Percentiles rank a stretch among this genome's conserved stretches.
phyloP scores from a whole-genome alignment of 2,329 filamentous ascomycete species.

The Fusarium concolor region DNA sequence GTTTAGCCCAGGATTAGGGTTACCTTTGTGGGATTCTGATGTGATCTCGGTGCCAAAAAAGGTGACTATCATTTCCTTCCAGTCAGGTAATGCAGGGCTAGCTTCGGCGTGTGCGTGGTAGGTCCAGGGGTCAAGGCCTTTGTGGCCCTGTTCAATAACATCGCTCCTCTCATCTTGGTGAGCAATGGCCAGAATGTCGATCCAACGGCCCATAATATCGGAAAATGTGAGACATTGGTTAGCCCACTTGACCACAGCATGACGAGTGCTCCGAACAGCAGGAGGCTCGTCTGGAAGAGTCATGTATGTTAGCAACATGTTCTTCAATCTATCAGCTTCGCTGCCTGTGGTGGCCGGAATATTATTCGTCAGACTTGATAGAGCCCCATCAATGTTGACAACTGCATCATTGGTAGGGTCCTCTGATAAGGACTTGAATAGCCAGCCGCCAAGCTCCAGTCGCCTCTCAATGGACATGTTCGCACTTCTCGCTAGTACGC shows the following conservation, averaged over 20 bases:
- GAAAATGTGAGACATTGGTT: conserved; percentile 87
- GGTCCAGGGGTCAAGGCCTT: conserved; percentile 80
- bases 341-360: conserved; percentile 53
- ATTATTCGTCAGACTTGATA: conserved; percentile 75
- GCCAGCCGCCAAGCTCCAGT: conserved; percentile 72
- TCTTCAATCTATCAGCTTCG: conserved; percentile 53
- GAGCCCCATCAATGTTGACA: conserved; percentile 88
- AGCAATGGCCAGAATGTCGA: conserved; percentile 84
- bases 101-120: conserved; percentile 59
- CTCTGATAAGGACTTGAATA: conserved; percentile 84
- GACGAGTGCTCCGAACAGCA: conserved; percentile 79
- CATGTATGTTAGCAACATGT: conserved; percentile 77
- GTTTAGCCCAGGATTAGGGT: too few species aligned
- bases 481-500: conserved; percentile 77
- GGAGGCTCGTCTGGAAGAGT: conserved; percentile 60
- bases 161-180: conserved; percentile 78
- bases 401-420: conserved; percentile 81
- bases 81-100: conserved; percentile 60
- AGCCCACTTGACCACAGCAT: conserved; percentile 87
- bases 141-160: conserved; percentile 88
- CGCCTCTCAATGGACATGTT: conserved; percentile 66
- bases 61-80: conserved; percentile 61
- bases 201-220: conserved; percentile 85
- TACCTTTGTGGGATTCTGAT: conserved; percentile 46
- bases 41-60: conserved; percentile 60